phyloP scores from a whole-genome alignment of 805 yeast genomes.

The Starmerella kuoi region DNA sequence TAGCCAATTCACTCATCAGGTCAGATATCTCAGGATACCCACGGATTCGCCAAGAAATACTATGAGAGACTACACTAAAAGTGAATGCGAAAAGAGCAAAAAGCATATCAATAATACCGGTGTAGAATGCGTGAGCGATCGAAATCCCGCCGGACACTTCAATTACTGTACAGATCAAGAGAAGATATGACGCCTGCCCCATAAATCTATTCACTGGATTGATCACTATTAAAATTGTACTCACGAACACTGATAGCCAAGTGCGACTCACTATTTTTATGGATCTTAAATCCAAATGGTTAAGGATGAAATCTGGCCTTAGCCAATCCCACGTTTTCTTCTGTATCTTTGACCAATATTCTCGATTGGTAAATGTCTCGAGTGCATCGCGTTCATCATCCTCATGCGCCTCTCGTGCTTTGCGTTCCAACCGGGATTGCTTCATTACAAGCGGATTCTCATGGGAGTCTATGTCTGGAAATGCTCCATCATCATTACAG shows the following conservation, averaged over 20 bases:
- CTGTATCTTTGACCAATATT: not conserved
- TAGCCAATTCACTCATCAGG: constrained; percentile 11
- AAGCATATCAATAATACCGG: constrained; percentile 8
- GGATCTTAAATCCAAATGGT: constrained; percentile 22
- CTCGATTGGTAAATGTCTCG: not conserved
- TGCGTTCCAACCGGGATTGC: not conserved
- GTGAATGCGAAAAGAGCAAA: constrained; percentile 11
- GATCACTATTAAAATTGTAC: constrained; percentile 14
- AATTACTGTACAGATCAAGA: constrained; percentile 16
- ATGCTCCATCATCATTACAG: not conserved
- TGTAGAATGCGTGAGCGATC: constrained; percentile 8
- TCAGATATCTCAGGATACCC: constrained; percentile 16
- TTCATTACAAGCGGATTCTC: not conserved
- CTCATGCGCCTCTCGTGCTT: not conserved
- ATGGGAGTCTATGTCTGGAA: not conserved
- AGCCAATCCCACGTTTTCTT: not conserved
- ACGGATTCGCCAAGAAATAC: constrained; percentile 20
- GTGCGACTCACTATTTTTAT: constrained; percentile 19
- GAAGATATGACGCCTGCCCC: constrained; percentile 20
- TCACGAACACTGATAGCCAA: constrained; percentile 20
- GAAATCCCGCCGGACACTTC: constrained; percentile 23
- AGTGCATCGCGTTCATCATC: not conserved
- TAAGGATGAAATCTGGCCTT: constrained; percentile 18
- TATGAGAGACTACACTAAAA: constrained; percentile 15
- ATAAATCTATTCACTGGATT: constrained; percentile 14